phyloP scores from a whole-genome alignment of 164 flowering plant species.

The Hamamelis virginiana region DNA sequence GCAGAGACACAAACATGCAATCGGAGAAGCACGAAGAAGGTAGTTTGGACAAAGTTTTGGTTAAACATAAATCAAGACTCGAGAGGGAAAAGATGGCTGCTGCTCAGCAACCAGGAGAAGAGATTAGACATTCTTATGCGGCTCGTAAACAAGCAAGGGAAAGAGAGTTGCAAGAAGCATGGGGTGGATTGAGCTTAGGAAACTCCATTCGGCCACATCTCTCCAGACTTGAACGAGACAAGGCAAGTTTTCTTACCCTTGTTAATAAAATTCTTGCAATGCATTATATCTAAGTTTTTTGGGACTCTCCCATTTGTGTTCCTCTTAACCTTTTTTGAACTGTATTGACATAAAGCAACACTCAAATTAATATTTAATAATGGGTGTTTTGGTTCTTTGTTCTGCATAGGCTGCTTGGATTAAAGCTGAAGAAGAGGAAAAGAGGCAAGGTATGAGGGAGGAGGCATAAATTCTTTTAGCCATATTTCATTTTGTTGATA shows the following conservation, averaged over 20 bases:
- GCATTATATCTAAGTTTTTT: background rate
- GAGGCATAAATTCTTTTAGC: too few relatives aligned
- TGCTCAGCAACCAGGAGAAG: conserved; percentile 33
- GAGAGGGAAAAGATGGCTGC: conserved; percentile 62
- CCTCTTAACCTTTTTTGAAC: too few relatives aligned
- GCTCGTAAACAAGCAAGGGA: conserved; percentile 67
- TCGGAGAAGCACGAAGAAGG: conserved; percentile 30
- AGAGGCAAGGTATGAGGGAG: conserved; percentile 27
- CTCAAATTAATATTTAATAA: background rate
- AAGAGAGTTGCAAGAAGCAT: conserved; percentile 73
- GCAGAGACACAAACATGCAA: conserved; percentile 5
- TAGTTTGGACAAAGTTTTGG: conserved; percentile 61
- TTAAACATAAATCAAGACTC: conserved; percentile 59
- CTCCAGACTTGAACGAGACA: conserved; percentile 79
- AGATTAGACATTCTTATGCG: conserved; percentile 24
- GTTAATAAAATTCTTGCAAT: background rate
- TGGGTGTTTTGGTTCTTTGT: conserved; percentile 1
- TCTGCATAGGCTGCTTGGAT: conserved; percentile 83
- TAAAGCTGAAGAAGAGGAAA: conserved; percentile 87
- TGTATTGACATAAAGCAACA: background rate
- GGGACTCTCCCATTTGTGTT: background rate
- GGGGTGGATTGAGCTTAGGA: conserved; percentile 92
- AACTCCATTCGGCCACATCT: conserved; percentile 73
- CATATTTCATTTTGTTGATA: too few relatives aligned
- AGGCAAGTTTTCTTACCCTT: conserved; percentile 41